phyloP scores from a whole-genome alignment of 345 rosid genomes.

The Noccaea bulbosa region DNA sequence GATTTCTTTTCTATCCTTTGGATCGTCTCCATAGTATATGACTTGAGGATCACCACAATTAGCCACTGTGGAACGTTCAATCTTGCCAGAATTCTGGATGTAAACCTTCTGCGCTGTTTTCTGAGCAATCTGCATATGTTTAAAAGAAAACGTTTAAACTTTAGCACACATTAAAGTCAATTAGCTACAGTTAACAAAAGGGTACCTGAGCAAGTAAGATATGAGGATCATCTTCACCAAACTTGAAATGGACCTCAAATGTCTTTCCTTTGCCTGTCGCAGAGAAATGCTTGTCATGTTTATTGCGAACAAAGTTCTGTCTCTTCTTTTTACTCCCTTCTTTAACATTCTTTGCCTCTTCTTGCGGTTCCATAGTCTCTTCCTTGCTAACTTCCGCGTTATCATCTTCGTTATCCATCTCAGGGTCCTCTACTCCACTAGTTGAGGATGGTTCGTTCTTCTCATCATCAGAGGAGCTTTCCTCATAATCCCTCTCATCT shows the following conservation, averaged over 20 bases:
- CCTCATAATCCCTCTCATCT: constrained; percentile 87
- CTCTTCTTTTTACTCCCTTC: constrained; percentile 45
- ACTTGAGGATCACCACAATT: constrained; percentile 72
- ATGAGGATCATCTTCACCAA: constrained; percentile 67
- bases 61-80: constrained; percentile 63
- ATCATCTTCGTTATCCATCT: constrained; percentile 44
- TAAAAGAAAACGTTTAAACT: not conserved
- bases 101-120: constrained; percentile 80
- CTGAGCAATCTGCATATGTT: constrained; percentile 65
- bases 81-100: constrained; percentile 79
- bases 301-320: constrained; percentile 24
- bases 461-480: constrained; percentile 58
- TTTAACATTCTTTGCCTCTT: constrained; percentile 41
- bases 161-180: constrained; percentile 13
- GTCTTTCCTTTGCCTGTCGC: constrained; percentile 61
- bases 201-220: constrained; percentile 85
- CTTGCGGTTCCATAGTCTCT: constrained; percentile 32
- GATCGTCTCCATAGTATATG: constrained; percentile 75
- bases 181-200: constrained; percentile 12
- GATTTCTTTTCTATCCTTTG: constrained; percentile 63
- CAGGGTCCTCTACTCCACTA: constrained; percentile 44
- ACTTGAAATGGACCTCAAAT: constrained; percentile 79
- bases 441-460: constrained; percentile 41
- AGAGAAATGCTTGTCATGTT: too few species aligned
- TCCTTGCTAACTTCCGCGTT: constrained; percentile 48